phyloP scores from a whole-genome alignment of 169 alveolate species.

The Ichthyophthirius multifiliis region DNA sequence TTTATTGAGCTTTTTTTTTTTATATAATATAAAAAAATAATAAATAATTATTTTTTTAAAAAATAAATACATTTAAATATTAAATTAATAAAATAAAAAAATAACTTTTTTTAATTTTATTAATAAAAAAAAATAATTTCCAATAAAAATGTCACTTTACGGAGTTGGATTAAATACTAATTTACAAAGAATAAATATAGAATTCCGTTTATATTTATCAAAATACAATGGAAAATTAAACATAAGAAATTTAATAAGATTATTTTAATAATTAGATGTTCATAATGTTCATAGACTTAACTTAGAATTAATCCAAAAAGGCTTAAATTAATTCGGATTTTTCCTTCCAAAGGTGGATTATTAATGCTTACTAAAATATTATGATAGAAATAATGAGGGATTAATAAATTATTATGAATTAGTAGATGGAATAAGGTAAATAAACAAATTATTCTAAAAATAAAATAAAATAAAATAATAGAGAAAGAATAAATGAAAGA shows the following conservation, averaged over 20 bases:
- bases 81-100: too few relatives aligned
- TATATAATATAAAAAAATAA: too few relatives aligned
- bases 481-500: slow-evolving; percentile 1
- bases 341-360: background rate
- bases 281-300: background rate
- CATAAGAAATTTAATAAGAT: slow-evolving; percentile 1
- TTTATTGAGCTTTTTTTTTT: too few relatives aligned
- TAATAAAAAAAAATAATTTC: too few relatives aligned
- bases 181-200: background rate
- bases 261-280: background rate
- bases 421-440: background rate
- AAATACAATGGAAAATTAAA: slow-evolving; percentile 9
- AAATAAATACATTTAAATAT: too few relatives aligned
- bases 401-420: background rate
- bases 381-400: background rate
- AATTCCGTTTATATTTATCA: slow-evolving; percentile 7
- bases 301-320: background rate
- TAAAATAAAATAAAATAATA: background rate
- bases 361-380: background rate
- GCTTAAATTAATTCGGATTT: background rate
- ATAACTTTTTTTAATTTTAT: too few relatives aligned
- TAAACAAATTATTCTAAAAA: background rate
- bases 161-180: slow-evolving; percentile 29
- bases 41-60: too few relatives aligned
- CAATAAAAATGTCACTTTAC: slow-evolving; percentile 22